Evolutionary conservation across 768 basidiomycete species (phyloP), one percentile per base, ranked within the genome.

Genomic region (Suillus plorans): DNA sequence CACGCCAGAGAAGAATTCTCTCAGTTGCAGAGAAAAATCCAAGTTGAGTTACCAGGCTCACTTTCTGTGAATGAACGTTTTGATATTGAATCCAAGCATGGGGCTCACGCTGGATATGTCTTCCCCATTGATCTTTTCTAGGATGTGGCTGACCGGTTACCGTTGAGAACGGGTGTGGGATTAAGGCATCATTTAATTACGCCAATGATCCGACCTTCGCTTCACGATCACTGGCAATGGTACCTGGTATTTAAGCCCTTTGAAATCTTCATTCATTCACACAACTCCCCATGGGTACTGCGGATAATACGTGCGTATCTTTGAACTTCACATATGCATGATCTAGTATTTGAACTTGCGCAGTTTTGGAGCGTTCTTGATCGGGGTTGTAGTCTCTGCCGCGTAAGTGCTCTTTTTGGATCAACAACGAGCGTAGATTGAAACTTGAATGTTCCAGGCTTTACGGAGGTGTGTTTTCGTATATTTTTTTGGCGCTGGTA

Each of bases 81-180:
- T 97, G 83, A 99, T 99, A 76, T 99, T 97, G 84, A 99, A 99
- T 13, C 97, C 97, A 16, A 99, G 81, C 12, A 96, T 99, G 2
- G 97, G 97, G 71, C 91, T 94, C 63, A 99, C 88, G 60, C 83
- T 85, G 70, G 83, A 83, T 69, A 97, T 94, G 77, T 97, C 92
- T 78, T 99, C 97, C 25, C 89, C 91, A 66, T 92, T 96, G 67
- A 99, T 83, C 76, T 92, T 94, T 81, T 98, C 99, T 64, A 99
- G 78, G 69, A 99, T 97, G 9, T 36, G 9, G 36, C 8, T 37
- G 8, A 10, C 36, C 10, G 9, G 36, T 10, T 37, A 37, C 36
- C 36, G 36, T 37, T 37, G 36, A 37, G 36, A 37, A 37, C 36
- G 36, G 36, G 10, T 37, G 36, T 10, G 36, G 36, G 36, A 37